Base-by-base conservation (phyloP, 2,329 filamentous ascomycete genomes). In the Colletotrichum sp. region DNA sequence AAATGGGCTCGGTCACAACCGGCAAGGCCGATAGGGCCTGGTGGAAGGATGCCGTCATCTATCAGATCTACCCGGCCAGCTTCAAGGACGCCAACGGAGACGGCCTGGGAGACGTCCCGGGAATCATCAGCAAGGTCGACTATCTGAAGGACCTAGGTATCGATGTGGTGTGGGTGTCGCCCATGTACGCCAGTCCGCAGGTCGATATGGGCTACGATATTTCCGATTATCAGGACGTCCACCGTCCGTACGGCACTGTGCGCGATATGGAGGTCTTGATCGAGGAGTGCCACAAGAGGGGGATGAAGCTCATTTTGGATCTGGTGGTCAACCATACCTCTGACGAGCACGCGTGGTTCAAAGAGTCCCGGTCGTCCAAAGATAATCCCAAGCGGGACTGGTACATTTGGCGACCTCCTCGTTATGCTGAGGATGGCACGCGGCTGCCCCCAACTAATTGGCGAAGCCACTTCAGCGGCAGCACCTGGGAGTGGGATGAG, bases 301-400 rank as follows among this genome's bases (percentile, higher is more conserved):
- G 89, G 5, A 94, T 96, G 90, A 92, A 90, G 78, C 84, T 96
- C 13, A 92, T 96, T 72, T 89, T 96, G 75, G 94, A 96, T 80
- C 87, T 96, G 5, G 94, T 96, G 3, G 90, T 96, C 77, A 96
- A 96, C 79, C 94, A 96, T 81, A 95, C 94, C 0, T 94, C 92
- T 4, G 90, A 93, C 77, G 89, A 94, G 81, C 93, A 95, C 79
- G 87, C 88, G 5, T 96, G 93, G 93, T 95, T 95, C 84, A 87
- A 90, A 64, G 90, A 94, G 80, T 93, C 92, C 3, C 87, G 91
- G 67, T 90, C 89, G 44, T 92, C 90, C 55, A 91, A 88, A 73
- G 87, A 90, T 77, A 93, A 88, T 80, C 88, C 92, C 12, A 94
- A 94, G 81, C 87, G 93, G 2, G 89, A 94, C 81, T 95, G 93